Conservation (phyloP, 2,329 filamentous ascomycete species). For the Ascochyta rabiei region DNA sequence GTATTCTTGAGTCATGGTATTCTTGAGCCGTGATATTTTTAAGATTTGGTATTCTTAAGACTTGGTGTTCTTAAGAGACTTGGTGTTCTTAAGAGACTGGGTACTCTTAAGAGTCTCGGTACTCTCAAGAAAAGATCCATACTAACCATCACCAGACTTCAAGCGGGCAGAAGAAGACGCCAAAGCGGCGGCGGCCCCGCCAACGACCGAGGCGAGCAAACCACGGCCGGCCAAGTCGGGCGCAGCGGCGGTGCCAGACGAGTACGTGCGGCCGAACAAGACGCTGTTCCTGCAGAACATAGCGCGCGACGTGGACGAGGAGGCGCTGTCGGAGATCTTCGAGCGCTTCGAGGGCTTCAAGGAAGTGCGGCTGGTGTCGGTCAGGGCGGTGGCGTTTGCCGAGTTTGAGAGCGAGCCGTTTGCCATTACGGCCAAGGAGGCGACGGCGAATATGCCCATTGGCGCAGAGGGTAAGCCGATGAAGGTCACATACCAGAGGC, state of each 20-base stretch:
- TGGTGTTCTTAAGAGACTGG: too few species aligned
- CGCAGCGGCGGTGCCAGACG: slow-evolving; percentile 84
- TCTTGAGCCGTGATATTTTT: too few species aligned
- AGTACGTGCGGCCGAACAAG: slow-evolving; percentile 97
- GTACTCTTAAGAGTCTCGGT: too few species aligned
- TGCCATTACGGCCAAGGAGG: slow-evolving; percentile 93
- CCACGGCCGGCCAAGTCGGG: slow-evolving; percentile 72
- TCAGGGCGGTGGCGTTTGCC: slow-evolving; percentile 90
- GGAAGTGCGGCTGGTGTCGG: slow-evolving; percentile 88
- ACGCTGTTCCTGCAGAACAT: slow-evolving; percentile 93
- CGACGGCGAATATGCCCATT: slow-evolving; percentile 82
- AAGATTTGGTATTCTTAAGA: too few species aligned
- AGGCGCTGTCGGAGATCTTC: slow-evolving; percentile 80
- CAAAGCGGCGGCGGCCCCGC: slow-evolving; percentile 75
- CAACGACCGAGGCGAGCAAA: slow-evolving; percentile 50
- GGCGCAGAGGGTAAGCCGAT: slow-evolving; percentile 77
- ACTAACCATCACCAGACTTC: slow-evolving; percentile 57
- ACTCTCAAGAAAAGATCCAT: too few species aligned
- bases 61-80: too few species aligned
- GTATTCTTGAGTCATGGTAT: too few species aligned
- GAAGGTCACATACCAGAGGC: slow-evolving; percentile 95
- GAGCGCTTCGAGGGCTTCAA: slow-evolving; percentile 90
- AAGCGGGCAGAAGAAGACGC: slow-evolving; percentile 84
- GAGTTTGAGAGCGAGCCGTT: slow-evolving; percentile 92
- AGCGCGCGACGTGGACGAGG: slow-evolving; percentile 83